phyloP scores from a whole-genome alignment of 192 early-diverging fungal genomes.

The Coemansia sp. region DNA sequence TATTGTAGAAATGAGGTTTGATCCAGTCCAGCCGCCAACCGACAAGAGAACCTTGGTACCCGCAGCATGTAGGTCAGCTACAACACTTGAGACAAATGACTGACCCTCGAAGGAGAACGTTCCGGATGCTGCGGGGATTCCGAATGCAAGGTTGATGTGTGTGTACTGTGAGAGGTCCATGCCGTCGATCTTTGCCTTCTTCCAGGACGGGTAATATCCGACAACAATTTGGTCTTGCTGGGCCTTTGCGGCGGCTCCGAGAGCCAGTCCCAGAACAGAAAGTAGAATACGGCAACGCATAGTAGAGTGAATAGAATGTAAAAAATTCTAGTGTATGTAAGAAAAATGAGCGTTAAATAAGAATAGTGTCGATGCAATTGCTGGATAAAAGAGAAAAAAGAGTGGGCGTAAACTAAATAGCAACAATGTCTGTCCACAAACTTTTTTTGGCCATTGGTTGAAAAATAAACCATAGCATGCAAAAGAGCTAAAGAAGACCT shows the following conservation, averaged over 20 bases:
- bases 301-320: not conserved
- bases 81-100: slow-evolving; percentile 41
- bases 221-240: slow-evolving; percentile 14
- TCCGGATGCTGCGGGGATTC: slow-evolving; percentile 44
- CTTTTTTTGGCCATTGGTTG: not conserved
- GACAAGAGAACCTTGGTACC: slow-evolving; percentile 64
- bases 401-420: not conserved
- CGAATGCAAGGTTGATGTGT: slow-evolving; percentile 70
- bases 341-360: not conserved
- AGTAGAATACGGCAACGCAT: not conserved
- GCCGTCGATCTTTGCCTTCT: slow-evolving; percentile 9
- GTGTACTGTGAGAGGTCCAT: slow-evolving; percentile 59
- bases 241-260: not conserved
- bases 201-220: slow-evolving; percentile 42
- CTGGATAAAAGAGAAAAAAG: not conserved
- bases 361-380: not conserved
- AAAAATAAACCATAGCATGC: not conserved
- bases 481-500: not conserved
- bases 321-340: not conserved
- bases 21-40: slow-evolving; percentile 72
- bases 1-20: slow-evolving; percentile 43
- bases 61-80: slow-evolving; percentile 49
- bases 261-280: slow-evolving; percentile 9
- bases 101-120: slow-evolving; percentile 25
- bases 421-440: not conserved